phyloP scores from a whole-genome alignment of 177 flowering plant species.

The Tripterygium wilfordii region DNA sequence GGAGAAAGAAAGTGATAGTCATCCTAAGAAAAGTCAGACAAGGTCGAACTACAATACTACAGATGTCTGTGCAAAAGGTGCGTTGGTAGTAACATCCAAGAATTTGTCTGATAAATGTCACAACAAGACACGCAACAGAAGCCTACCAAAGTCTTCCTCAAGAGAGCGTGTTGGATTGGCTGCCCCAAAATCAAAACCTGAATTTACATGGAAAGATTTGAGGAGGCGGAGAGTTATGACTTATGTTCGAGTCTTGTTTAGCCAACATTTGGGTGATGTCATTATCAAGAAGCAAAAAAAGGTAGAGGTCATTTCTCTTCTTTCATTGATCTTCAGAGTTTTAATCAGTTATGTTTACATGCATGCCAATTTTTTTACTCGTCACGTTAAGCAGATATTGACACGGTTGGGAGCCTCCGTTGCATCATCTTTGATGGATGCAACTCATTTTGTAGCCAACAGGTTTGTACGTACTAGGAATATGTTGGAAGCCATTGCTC shows the following conservation, averaged over 20 bases:
- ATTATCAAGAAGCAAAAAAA: conserved; percentile 76
- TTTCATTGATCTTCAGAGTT: background rate
- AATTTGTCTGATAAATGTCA: conserved; percentile 22
- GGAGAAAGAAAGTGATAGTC: too few relatives aligned
- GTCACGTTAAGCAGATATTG: conserved; percentile 52
- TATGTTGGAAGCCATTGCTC: conserved; percentile 91
- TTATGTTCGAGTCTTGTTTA: conserved; percentile 59
- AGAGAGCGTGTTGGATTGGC: conserved; percentile 45
- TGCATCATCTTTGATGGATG: conserved; percentile 55
- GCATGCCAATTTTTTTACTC: too few relatives aligned
- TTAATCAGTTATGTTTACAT: background rate
- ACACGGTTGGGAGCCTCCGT: conserved; percentile 46
- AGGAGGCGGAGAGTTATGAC: conserved; percentile 57
- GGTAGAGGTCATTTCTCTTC: conserved; percentile 30
- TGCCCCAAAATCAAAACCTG: conserved; percentile 13
- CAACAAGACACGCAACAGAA: conserved; percentile 35
- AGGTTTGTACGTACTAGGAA: conserved; percentile 82
- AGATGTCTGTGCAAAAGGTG: conserved; percentile 16
- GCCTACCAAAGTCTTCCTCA: conserved; percentile 28
- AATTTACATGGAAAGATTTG: conserved; percentile 27
- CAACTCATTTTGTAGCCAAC: conserved; percentile 86
- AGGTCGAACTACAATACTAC: conserved; percentile 34
- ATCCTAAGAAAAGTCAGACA: too few relatives aligned
- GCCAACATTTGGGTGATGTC: conserved; percentile 74
- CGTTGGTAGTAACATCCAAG: conserved; percentile 36